A percentile compares a stretch with the other conserved stretches of the same genome.
Evolutionary conservation across 441 rosid species (phyloP).

Genomic region (Gossypium davidsonii): DNA sequence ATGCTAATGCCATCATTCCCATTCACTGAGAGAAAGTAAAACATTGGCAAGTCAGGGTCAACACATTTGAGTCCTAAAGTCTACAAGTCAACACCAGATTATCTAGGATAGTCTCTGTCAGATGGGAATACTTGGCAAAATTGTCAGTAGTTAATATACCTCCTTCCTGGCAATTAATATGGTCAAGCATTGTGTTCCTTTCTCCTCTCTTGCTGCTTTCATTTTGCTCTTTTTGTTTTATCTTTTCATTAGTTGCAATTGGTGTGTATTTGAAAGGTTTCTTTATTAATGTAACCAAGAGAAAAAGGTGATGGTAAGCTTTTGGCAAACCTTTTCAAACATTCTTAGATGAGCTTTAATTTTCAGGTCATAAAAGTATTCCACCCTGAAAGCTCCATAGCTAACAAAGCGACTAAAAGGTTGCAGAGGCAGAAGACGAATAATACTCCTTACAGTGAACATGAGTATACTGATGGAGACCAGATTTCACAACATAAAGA

Average conservation of each 20-base stretch:
- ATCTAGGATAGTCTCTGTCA: not conserved
- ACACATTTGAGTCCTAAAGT: not conserved
- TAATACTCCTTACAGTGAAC: not conserved
- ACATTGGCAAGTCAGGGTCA: not conserved
- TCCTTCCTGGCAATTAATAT: too few relatives aligned
- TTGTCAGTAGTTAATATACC: not conserved
- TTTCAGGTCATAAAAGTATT: constrained; percentile 57
- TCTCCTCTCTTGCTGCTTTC: too few relatives aligned
- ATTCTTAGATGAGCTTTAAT: constrained; percentile 10
- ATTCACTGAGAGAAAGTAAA: not conserved
- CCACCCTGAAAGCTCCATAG: constrained; percentile 53
- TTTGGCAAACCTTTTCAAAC: not conserved
- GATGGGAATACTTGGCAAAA: not conserved
- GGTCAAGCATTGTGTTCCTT: too few relatives aligned
- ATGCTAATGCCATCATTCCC: not conserved
- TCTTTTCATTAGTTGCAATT: too few relatives aligned
- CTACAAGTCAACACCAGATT: not conserved
- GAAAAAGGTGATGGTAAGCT: not conserved
- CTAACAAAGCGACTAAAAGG: constrained; percentile 23
- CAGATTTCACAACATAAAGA: too few relatives aligned
- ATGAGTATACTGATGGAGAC: too few relatives aligned
- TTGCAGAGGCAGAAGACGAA: constrained; percentile 17
- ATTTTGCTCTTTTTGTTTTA: too few relatives aligned
- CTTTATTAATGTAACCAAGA: too few relatives aligned
- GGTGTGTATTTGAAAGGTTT: too few relatives aligned